Conservation (phyloP, 257 asterid genomes). For the Ballota nigra region DNA sequence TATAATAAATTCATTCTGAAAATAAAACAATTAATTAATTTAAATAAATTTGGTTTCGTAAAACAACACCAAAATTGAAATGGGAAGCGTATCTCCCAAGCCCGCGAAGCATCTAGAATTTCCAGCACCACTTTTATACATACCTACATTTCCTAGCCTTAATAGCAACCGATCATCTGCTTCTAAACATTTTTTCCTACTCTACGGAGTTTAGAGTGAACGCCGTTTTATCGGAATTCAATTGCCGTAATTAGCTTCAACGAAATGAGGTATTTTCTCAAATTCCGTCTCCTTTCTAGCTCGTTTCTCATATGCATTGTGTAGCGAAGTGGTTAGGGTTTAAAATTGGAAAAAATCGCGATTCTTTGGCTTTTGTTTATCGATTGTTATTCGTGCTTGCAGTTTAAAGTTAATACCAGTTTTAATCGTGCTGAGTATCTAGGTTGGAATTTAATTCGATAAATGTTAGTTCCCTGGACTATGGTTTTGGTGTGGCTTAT, state of each 20-base stretch:
- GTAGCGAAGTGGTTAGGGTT: conserved; percentile 6
- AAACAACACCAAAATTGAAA: neutral
- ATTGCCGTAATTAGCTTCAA: neutral
- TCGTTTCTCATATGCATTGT: neutral
- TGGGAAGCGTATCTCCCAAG: neutral
- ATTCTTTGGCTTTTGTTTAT: neutral
- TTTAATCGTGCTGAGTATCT: neutral
- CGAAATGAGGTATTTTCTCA: conserved; percentile 26
- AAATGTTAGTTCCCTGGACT: neutral
- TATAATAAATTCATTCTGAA: too few relatives aligned
- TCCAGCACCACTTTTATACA: conserved; percentile 21
- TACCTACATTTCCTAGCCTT: neutral
- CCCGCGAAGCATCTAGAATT: conserved; percentile 38
- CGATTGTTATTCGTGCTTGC: neutral
- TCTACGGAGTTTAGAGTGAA: neutral
- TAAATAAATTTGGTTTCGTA: neutral
- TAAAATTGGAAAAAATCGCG: neutral
- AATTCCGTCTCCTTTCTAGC: neutral
- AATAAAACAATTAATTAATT: neutral
- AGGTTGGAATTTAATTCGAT: neutral
- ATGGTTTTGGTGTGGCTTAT: neutral
- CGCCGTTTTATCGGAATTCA: neutral
- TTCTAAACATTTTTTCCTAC: neutral
- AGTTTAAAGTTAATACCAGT: neutral
- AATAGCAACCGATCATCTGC: neutral